phyloP scores from a whole-genome alignment of 2,329 filamentous ascomycete species.

The Fusarium napiforme region DNA sequence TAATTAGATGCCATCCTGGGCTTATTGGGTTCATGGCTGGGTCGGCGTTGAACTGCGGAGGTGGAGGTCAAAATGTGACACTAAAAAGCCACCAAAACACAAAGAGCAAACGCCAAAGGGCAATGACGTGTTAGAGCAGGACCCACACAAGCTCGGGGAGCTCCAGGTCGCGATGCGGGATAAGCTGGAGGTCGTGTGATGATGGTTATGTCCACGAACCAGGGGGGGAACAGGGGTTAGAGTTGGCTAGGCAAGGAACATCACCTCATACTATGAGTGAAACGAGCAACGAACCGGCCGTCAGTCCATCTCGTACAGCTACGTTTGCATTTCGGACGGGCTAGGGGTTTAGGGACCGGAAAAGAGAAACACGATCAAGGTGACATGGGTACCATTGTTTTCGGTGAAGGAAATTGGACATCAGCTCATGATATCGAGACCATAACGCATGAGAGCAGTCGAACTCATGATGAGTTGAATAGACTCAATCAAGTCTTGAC shows the following conservation, averaged over 20 bases:
- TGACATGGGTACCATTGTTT: neutral
- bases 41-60: conserved; percentile 39
- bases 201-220: conserved; percentile 17
- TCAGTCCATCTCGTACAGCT: neutral
- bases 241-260: conserved; percentile 7
- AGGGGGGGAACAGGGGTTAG: conserved; percentile 25
- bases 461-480: conserved; percentile 15
- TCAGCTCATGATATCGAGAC: conserved; percentile 3
- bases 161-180: conserved; percentile 42
- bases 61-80: conserved; percentile 33
- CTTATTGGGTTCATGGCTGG: neutral
- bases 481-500: neutral
- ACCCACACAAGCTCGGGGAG: conserved; percentile 47
- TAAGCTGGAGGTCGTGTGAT: conserved; percentile 35
- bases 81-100: conserved; percentile 23
- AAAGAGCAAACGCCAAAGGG: conserved; percentile 17
- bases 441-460: neutral
- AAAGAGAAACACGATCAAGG: neutral
- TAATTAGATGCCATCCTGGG: neutral
- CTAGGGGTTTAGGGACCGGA: neutral
- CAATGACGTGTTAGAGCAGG: conserved; percentile 38
- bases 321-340: neutral
- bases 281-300: conserved; percentile 2
- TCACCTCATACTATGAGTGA: conserved; percentile 22
- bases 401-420: conserved; percentile 1